Evolutionary conservation across 73 alveolate species (phyloP).

Genomic region (Symbiodinium natans): DNA sequence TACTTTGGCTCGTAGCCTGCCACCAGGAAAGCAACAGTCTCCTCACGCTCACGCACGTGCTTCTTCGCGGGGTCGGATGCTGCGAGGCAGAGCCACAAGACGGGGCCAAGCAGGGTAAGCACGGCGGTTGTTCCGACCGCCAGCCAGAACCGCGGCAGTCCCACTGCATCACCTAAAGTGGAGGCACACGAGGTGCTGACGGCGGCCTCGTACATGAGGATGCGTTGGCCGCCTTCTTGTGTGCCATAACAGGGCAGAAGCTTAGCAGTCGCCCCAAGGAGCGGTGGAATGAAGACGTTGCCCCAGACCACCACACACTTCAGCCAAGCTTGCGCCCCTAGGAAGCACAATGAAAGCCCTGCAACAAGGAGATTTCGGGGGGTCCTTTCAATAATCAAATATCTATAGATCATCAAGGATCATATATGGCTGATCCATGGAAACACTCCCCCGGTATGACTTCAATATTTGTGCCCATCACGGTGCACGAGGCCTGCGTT

Average conservation of each 20-base stretch:
- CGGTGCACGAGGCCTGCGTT: too few species aligned
- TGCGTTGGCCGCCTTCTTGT: background rate
- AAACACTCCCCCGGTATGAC: too few species aligned
- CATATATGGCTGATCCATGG: too few species aligned
- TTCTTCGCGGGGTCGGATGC: background rate
- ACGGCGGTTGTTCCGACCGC: background rate
- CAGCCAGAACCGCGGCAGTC: background rate
- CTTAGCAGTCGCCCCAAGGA: background rate
- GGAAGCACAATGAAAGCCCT: background rate
- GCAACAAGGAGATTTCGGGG: too few species aligned
- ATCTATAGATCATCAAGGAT: too few species aligned
- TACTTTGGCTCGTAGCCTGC: background rate
- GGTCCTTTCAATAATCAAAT: too few species aligned
- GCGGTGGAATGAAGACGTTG: background rate
- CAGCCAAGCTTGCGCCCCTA: background rate
- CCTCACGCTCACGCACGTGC: background rate
- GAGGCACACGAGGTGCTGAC: background rate
- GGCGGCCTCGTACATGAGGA: background rate
- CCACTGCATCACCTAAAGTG: background rate
- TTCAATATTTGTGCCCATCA: too few species aligned
- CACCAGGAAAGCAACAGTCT: background rate
- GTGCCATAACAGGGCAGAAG: background rate
- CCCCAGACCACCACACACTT: background rate
- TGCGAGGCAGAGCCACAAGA: background rate
- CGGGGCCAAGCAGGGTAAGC: background rate